Base-by-base conservation (phyloP, 805 yeast genomes). In the Candida jianshihensis region DNA sequence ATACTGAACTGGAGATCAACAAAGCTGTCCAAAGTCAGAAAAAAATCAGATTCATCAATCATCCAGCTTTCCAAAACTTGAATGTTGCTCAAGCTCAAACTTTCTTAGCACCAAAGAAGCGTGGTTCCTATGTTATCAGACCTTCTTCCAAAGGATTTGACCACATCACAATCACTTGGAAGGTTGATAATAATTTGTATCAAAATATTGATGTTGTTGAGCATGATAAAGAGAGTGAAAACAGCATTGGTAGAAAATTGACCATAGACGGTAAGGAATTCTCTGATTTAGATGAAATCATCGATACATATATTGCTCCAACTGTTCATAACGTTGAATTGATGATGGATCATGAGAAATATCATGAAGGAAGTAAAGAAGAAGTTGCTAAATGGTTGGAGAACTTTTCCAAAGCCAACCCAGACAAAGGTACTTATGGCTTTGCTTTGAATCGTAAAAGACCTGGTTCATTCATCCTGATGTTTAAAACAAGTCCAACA, bases 91-190 rank as follows among this genome's bases (percentile, higher is more conserved):
- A 92, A 65, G 97, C 99, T 1, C 97, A 90, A 59, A 95, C 84
- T 48, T 88, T 73, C 48, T 71, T 92, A 51, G 96, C 96, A 16
- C 85, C 96, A 18, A 74, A 82, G 55, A 75, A 80, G 30, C 81
- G 89, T 45, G 99, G 99, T 36, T 95, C 86, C 48, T 75, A 87
- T 61, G 95, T 92, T 16, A 83, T 92, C 38, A 75, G 99, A 48
- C 99, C 97, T 15, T 87, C 97, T 0, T 86, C 95, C 9, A 77
- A 80, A 43, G 98, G 98, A 30, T 70, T 74, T 32, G 84, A 86
- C 44, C 96, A 80, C 59, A 70, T 92, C 48, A 88, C 96, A 3
- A 80, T 90, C 29, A 90, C 99, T 0, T 92, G 97, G 97, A 92
- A 92, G 57, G 89, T 92, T 31, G 92, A 85, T 41, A 90, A 85